phyloP scores from a whole-genome alignment of 1,139 yeast genomes.

The Geotrichum australiense region DNA sequence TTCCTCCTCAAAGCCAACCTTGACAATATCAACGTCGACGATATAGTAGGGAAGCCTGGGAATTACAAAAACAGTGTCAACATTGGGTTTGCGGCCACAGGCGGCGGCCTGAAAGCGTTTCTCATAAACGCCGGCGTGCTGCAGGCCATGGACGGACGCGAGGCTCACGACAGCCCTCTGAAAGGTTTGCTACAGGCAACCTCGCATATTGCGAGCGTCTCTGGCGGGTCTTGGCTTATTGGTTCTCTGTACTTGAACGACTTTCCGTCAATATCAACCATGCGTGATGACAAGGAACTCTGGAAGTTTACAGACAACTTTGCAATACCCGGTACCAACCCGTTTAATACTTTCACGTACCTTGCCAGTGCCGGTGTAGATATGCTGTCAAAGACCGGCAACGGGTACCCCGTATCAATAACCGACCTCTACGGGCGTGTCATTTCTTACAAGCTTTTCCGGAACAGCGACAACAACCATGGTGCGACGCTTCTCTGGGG shows the following conservation, averaged over 20 bases:
- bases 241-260: slow-evolving; percentile 73
- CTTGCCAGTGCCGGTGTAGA: slow-evolving; percentile 44
- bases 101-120: slow-evolving; percentile 85
- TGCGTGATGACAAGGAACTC: slow-evolving; percentile 42
- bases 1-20: slow-evolving; percentile 55
- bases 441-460: slow-evolving; percentile 60
- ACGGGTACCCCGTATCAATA: slow-evolving; percentile 62
- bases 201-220: slow-evolving; percentile 68
- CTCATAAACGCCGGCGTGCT: slow-evolving; percentile 70
- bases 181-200: slow-evolving; percentile 73
- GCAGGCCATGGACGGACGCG: slow-evolving; percentile 64
- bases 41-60: slow-evolving; percentile 34
- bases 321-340: slow-evolving; percentile 10
- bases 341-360: slow-evolving; percentile 39
- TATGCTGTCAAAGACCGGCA: slow-evolving; percentile 49
- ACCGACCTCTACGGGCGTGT: slow-evolving; percentile 91
- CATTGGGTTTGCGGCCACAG: slow-evolving; percentile 65
- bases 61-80: slow-evolving; percentile 28
- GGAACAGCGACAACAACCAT: slow-evolving; percentile 33
- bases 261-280: slow-evolving; percentile 63
- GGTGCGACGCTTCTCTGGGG: slow-evolving; percentile 63
- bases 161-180: slow-evolving; percentile 47
- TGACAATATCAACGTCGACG: slow-evolving; percentile 49
- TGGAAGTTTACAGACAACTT: slow-evolving; percentile 57
- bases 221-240: slow-evolving; percentile 83